Percentiles rank a stretch among this genome's conserved stretches.
Evolutionary conservation across 2,329 filamentous ascomycete genomes (phyloP).

Genomic region (Pseudogymnoascus sp.): DNA sequence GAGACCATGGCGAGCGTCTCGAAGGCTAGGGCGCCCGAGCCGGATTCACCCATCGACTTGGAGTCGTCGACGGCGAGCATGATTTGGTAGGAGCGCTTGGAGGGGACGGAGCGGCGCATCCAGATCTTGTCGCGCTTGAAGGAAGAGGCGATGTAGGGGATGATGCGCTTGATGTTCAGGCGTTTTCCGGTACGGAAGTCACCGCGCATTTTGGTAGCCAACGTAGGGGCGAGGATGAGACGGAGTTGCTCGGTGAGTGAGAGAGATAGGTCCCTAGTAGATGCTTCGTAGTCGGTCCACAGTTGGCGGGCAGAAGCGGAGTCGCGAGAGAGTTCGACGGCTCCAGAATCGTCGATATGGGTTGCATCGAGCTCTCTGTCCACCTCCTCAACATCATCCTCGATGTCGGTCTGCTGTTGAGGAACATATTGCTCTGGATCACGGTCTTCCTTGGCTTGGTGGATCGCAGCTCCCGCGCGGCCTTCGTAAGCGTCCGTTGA

Average conservation of each 20-base stretch:
- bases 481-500: conserved; percentile 45
- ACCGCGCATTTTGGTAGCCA: conserved; percentile 91
- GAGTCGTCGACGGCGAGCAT: conserved; percentile 95
- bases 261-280: conserved; percentile 78
- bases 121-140: conserved; percentile 99
- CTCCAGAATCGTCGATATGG: conserved; percentile 43
- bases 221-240: conserved; percentile 87
- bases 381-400: conserved; percentile 31
- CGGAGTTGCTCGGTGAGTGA: conserved; percentile 90
- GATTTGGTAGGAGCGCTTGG: conserved; percentile 93
- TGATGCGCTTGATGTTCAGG: conserved; percentile 98
- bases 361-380: conserved; percentile 61
- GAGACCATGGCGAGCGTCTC: conserved; percentile 91
- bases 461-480: conserved; percentile 50
- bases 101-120: conserved; percentile 89
- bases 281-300: conserved; percentile 78
- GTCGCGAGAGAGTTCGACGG: conserved; percentile 25
- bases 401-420: conserved; percentile 25
- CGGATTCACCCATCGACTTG: conserved; percentile 79
- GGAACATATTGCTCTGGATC: conserved; percentile 34
- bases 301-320: conserved; percentile 58
- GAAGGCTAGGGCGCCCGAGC: conserved; percentile 72
- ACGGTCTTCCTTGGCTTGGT: conserved; percentile 35
- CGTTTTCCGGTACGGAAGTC: conserved; percentile 96
- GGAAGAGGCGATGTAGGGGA: conserved; percentile 94